These are phyloP conservation scores for Ustulina deusta DNA, from an alignment of 2,329 filamentous ascomycete species.

Conservation along the genomic window DNA sequence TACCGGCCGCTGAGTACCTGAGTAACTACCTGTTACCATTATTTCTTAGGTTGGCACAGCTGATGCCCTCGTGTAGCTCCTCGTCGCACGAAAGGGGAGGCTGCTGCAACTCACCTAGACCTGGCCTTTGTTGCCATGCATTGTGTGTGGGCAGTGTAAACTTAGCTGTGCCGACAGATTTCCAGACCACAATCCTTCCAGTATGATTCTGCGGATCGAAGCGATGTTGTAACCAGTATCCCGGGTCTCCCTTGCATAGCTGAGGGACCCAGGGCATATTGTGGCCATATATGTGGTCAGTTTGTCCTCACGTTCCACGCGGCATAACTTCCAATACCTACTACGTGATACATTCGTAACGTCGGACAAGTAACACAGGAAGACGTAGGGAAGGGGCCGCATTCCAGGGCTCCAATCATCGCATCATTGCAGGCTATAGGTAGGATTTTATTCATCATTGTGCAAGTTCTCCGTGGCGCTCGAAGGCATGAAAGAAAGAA, in stretches of 20 bases:
- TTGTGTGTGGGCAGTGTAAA: neutral
- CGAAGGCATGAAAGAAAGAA: neutral
- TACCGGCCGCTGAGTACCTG: neutral
- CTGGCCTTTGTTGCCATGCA: neutral
- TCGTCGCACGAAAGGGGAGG: neutral
- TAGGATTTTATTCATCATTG: neutral
- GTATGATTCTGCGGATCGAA: neutral
- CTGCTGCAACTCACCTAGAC: neutral
- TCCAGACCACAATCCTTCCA: neutral
- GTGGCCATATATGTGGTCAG: conserved; percentile 6
- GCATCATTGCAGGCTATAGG: neutral
- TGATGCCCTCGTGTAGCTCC: neutral
- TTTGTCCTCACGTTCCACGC: conserved; percentile 9
- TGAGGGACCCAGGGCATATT: neutral
- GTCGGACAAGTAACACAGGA: neutral
- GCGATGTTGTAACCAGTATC: conserved; percentile 8
- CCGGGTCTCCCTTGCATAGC: conserved; percentile 6
- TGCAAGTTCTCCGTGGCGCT: neutral
- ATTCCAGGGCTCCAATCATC: conserved; percentile 1
- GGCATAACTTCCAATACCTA: conserved; percentile 2
- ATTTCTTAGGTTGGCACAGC: neutral
- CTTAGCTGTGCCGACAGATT: neutral
- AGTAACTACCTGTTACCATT: neutral
- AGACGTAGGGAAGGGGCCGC: neutral
- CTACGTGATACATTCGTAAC: neutral